phyloP scores from a whole-genome alignment of 345 rosid genomes.

The Trapa bicornis region DNA sequence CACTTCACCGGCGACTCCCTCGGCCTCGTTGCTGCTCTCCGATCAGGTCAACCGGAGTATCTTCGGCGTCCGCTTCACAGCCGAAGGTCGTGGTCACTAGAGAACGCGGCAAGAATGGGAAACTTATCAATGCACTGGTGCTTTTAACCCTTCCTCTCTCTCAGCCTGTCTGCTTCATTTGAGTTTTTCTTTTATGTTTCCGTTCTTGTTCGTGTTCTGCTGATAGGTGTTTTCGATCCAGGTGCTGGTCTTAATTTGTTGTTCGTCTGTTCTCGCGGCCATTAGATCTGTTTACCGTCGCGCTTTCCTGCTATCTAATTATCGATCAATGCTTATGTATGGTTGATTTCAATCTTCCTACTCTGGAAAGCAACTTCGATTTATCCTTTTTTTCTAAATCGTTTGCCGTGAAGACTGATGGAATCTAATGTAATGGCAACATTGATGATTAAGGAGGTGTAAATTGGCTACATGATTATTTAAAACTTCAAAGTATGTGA shows the following conservation, averaged over 20 bases:
- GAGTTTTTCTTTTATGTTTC: background rate
- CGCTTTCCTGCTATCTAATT: no score
- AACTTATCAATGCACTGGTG: slow-evolving; percentile 73
- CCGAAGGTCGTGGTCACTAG: slow-evolving; percentile 84
- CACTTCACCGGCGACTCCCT: slow-evolving; percentile 13
- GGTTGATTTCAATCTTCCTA: background rate
- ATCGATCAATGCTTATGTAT: no score
- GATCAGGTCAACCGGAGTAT: slow-evolving; percentile 5
- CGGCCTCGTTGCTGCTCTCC: slow-evolving; percentile 8
- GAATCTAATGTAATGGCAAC: background rate
- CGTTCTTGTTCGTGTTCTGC: background rate
- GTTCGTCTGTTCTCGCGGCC: no score
- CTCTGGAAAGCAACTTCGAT: background rate
- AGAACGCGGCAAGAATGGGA: slow-evolving; percentile 82
- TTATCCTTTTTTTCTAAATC: background rate
- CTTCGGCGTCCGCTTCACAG: slow-evolving; percentile 17
- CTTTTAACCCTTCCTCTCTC: slow-evolving; percentile 1
- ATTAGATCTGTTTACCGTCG: no score
- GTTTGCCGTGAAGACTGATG: background rate
- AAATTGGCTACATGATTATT: background rate
- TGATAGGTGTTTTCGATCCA: background rate
- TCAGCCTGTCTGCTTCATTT: no score
- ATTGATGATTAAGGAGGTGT: background rate
- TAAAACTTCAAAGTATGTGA: background rate
- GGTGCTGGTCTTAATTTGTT: background rate